These are phyloP conservation scores for Pholiota conissans DNA, from an alignment of 768 basidiomycete species.

Conservation along the genomic window DNA sequence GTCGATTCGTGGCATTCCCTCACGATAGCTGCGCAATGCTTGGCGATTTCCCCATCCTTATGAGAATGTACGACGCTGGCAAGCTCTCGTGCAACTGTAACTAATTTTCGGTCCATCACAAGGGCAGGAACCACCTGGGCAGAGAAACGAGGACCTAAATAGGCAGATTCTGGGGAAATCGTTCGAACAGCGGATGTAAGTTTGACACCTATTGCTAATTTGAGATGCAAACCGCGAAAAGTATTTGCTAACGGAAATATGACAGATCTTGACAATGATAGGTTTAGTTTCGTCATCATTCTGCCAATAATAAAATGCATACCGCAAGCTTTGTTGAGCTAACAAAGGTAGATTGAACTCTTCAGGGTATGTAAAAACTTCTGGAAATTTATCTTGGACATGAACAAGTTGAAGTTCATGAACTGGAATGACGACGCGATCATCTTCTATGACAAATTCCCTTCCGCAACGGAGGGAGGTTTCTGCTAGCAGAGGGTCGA, in stretches of 20 bases:
- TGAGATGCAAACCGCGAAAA: constrained; percentile 47
- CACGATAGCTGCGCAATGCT: constrained; percentile 53
- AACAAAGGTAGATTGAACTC: constrained; percentile 42
- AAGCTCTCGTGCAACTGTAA: constrained; percentile 57
- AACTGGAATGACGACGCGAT: constrained; percentile 46
- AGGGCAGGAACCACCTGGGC: constrained; percentile 49
- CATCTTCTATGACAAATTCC: constrained; percentile 31
- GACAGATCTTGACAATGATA: constrained; percentile 41
- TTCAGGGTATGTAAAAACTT: constrained; percentile 41
- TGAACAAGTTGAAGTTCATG: constrained; percentile 56
- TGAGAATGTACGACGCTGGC: constrained; percentile 51
- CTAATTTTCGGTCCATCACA: constrained; percentile 44
- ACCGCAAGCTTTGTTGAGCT: constrained; percentile 59
- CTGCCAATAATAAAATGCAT: background rate
- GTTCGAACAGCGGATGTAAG: constrained; percentile 59
- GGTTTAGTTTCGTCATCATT: background rate
- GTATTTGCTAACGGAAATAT: constrained; percentile 49
- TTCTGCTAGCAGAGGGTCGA: constrained; percentile 38
- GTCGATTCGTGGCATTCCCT: constrained; percentile 52
- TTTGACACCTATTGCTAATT: constrained; percentile 55
- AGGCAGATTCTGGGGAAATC: constrained; percentile 59
- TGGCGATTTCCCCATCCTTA: constrained; percentile 49
- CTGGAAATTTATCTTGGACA: constrained; percentile 49
- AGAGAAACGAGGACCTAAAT: constrained; percentile 57
- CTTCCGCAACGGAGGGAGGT: constrained; percentile 38